Evolutionary conservation across 768 basidiomycete genomes (phyloP), one percentile per base, ranked within the genome.

Genomic region (Lactarius sanguifluus): DNA sequence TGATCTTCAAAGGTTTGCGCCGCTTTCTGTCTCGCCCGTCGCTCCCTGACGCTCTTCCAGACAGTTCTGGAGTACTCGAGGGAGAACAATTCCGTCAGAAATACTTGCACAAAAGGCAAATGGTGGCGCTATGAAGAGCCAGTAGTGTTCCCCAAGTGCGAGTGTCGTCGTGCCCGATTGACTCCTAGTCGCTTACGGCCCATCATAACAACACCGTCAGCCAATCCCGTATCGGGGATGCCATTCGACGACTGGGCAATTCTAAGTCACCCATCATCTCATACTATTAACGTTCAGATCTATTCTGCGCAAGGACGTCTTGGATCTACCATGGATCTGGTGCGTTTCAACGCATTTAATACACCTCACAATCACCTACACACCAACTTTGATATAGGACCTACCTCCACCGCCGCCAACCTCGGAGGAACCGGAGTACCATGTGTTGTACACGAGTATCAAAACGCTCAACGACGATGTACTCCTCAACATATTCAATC

Each of bases 1-100:
- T 64, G 36, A 64, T 64, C 25, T 30, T 64, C 57, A 64, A 64
- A 54, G 57, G 64, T 52, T 15, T 20, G 57, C 28, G 10, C 6
- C 13, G 7, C 34, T 9, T 12, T 30, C 36, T 13, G 25, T 18
- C 28, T 54, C 23, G 5, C n/a, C 56, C 30, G 34, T 57, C 12
- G 3, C 18, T 47, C 41, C 23, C 47, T 64, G 45, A 64, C 28
- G 2, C 5, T 47, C 20, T 50, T 25, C 36, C 23, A 64, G 64
- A 64, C 10, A 36, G 50, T 12, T 61, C 59, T 28, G 59, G 59
- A 38, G 43, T 28, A 12, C 40, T 65, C 12, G 52, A 65, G 38
- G 64, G 64, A 6, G 64, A 65, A 61, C 25, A 15, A 15, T 12
- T 45, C 18, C 18, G 59, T 61, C 41, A 30, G n/a, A 25, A 36